Base-by-base conservation (phyloP, 495 filamentous ascomycete species). In the Talaromyces wortmannii region DNA sequence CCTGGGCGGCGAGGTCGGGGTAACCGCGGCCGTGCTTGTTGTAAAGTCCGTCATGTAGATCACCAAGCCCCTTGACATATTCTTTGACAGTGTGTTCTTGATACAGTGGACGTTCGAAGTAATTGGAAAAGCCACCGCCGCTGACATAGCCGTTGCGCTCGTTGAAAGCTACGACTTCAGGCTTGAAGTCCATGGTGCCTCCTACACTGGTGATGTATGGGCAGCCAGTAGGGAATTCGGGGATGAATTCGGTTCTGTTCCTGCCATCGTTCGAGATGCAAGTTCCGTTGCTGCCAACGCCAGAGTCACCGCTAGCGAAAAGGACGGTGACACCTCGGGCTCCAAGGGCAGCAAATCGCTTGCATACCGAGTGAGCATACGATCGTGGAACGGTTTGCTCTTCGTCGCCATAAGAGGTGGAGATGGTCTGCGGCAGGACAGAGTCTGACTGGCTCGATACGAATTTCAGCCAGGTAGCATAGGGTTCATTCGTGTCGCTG, bases 171-270 rank as follows among this genome's bases (percentile, higher is more conserved):
- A 73, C 70, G 11, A 70, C 58, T 56, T 88, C 84, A 4, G 84
- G 83, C 15, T 60, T 63, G 29, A 81, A 63, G 49, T 63, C 62
- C 12, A 72, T 62, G 5, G 83, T 87, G 23, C 80, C 85, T n/a
- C 85, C 82, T 7, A 87, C 83, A 2, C 83, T 62, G 0, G 86
- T 89, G 16, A 88, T 71, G 52, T 78, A 89, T 7, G 86, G 85
- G 65, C 86, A 88, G 30, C 76, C 72, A 0, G 74, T 84, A 0
- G 86, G 86, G 73, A 87, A 88, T 12, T 66, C 73, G 18, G 84
- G 78, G 45, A 76, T 71, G 71, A 87, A 88, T 40, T 76, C 70
- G 2, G 78, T 76, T 0, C 74, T 74, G 57, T 82, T 85, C 53
- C 76, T 77, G 47, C 82, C 83, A 57, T 84, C 78, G 56, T 79